phyloP scores from a whole-genome alignment of 2,329 filamentous ascomycete genomes.

The Clarireedia hainanense region DNA sequence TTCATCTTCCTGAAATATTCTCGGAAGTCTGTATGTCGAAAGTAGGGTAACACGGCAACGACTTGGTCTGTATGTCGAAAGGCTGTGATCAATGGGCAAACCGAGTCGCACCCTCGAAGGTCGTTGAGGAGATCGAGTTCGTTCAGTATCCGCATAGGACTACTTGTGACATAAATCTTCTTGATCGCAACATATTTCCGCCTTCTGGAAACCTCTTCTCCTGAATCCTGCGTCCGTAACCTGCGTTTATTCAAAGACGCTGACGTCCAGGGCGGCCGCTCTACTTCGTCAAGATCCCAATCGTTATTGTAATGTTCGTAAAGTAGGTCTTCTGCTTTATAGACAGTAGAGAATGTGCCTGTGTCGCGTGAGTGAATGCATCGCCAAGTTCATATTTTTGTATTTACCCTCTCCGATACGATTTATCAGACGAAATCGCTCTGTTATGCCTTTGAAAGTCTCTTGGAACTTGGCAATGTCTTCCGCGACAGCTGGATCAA shows the following conservation, averaged over 20 bases:
- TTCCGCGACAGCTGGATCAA: conserved; percentile 63
- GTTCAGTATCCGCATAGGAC: conserved; percentile 86
- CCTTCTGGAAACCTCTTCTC: conserved; percentile 27
- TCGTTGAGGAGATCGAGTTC: conserved; percentile 91
- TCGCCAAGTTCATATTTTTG: background rate
- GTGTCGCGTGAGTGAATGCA: conserved; percentile 13
- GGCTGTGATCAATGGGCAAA: conserved; percentile 95
- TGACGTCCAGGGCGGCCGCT: conserved; percentile 59
- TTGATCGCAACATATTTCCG: conserved; percentile 89
- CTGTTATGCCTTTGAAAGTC: conserved; percentile 75
- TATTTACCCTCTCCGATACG: conserved; percentile 84
- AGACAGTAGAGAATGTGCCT: conserved; percentile 98
- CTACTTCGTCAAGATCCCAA: conserved; percentile 69
- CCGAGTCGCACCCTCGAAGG: conserved; percentile 70
- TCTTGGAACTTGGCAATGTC: conserved; percentile 83
- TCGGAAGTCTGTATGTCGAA: conserved; percentile 89
- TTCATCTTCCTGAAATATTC: conserved; percentile 90
- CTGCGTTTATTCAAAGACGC: conserved; percentile 53
- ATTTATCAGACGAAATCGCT: conserved; percentile 85
- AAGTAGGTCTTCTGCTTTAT: conserved; percentile 90
- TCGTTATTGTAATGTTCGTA: conserved; percentile 78
- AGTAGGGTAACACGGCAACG: conserved; percentile 89
- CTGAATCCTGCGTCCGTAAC: conserved; percentile 27
- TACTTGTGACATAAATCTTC: conserved; percentile 98
- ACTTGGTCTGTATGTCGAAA: conserved; percentile 93